Conservation (phyloP, 2,329 filamentous ascomycete species). For the Incumbomyces delicatus region DNA sequence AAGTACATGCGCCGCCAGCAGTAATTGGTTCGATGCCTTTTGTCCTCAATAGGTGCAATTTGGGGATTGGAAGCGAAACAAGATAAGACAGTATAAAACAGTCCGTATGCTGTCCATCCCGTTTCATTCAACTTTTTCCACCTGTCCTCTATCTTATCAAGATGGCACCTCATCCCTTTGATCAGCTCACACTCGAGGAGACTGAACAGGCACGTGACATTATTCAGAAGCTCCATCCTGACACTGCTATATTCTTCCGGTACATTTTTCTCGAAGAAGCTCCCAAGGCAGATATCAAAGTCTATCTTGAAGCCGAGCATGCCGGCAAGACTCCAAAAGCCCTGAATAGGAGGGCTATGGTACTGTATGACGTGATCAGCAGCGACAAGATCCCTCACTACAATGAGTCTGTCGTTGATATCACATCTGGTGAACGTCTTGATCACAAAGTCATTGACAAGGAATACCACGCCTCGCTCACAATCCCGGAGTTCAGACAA, state of each 20-base stretch:
- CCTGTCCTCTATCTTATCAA: neutral
- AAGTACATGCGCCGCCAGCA: too few relatives aligned
- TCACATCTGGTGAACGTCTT: conserved; percentile 33
- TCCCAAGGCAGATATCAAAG: conserved; percentile 38
- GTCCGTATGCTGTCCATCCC: neutral
- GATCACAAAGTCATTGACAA: conserved; percentile 39
- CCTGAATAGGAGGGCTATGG: conserved; percentile 42
- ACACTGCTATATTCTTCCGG: conserved; percentile 34
- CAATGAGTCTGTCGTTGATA: conserved; percentile 44
- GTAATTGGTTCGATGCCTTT: too few relatives aligned
- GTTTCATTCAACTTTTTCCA: neutral
- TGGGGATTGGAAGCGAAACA: neutral
- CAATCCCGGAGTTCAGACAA: conserved; percentile 35
- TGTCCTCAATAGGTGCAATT: neutral
- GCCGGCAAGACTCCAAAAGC: conserved; percentile 34
- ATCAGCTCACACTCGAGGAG: conserved; percentile 47
- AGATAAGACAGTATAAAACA: neutral
- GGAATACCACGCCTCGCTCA: conserved; percentile 39
- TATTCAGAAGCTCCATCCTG: conserved; percentile 33
- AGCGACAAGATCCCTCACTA: conserved; percentile 43
- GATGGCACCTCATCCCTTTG: conserved; percentile 40
- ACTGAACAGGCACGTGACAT: conserved; percentile 42
- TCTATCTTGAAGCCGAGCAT: conserved; percentile 41
- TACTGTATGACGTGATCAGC: conserved; percentile 49
- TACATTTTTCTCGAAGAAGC: conserved; percentile 45